These are phyloP conservation scores for Smallanthus sonchifolius DNA, from an alignment of 129 eudicot species.

Conservation along the genomic window DNA sequence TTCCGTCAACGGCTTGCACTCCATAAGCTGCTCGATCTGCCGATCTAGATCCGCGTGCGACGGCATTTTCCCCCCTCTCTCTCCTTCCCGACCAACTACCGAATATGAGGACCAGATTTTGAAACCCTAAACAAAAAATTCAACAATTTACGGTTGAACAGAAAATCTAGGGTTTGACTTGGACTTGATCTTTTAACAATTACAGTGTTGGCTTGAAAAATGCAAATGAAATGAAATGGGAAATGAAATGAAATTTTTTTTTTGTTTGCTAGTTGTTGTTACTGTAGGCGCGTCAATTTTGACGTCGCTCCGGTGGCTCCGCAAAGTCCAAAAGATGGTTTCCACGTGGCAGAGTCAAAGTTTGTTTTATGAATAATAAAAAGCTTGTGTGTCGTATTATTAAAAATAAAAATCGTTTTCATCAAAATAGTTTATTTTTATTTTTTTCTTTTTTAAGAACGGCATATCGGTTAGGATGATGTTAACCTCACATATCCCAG, in stretches of 20 bases:
- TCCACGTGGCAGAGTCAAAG: not conserved
- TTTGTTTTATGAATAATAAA: too few relatives aligned
- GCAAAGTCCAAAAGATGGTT: not conserved
- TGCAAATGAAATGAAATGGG: too few relatives aligned
- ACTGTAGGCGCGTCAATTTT: not conserved
- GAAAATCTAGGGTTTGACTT: conserved; percentile 10
- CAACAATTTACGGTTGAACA: not conserved
- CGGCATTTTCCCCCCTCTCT: conserved; percentile 34
- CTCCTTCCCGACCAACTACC: not conserved
- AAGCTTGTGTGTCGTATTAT: too few relatives aligned
- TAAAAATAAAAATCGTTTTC: too few relatives aligned
- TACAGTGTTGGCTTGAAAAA: not conserved
- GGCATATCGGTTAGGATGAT: too few relatives aligned
- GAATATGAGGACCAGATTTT: not conserved
- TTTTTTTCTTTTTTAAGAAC: too few relatives aligned
- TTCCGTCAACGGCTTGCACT: conserved; percentile 77
- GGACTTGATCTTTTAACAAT: not conserved
- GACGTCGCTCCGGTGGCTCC: not conserved
- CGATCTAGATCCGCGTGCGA: conserved; percentile 62
- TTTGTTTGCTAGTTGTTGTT: not conserved
- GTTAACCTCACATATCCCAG: too few relatives aligned
- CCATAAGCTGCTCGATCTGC: conserved; percentile 63
- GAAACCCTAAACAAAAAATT: not conserved
- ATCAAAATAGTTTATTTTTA: too few relatives aligned
- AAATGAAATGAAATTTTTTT: not conserved